Percentiles rank a stretch among this genome's conserved stretches.
These are phyloP conservation scores for Clonostachys byssicola DNA, from an alignment of 2,329 filamentous ascomycete species.

Conservation along the genomic window DNA sequence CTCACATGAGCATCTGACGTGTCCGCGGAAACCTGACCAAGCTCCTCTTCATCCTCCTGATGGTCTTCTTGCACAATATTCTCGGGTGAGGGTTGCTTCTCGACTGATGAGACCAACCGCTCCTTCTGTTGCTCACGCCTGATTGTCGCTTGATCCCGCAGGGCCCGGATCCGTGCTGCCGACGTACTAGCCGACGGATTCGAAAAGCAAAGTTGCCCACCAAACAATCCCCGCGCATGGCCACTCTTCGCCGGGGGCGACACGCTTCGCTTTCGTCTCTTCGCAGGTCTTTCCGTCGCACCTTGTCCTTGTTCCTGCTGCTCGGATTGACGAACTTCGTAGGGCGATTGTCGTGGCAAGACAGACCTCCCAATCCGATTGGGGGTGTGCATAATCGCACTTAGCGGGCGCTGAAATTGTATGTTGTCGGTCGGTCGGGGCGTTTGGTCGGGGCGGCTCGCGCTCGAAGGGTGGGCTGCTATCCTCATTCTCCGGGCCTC, in stretches of 20 bases:
- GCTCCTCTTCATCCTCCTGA: too few relatives aligned
- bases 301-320: slow-evolving; percentile 5
- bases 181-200: slow-evolving; percentile 10
- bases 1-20: too few relatives aligned
- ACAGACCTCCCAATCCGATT: slow-evolving; percentile 22
- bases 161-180: slow-evolving; percentile 8
- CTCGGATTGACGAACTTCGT: slow-evolving; percentile 15
- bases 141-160: slow-evolving; percentile 11
- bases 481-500: slow-evolving; percentile 40
- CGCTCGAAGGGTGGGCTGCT: slow-evolving; percentile 24
- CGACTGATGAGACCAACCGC: too few relatives aligned
- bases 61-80: too few relatives aligned
- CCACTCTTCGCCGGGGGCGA: slow-evolving; percentile 25
- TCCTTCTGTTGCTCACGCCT: too few relatives aligned
- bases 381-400: slow-evolving; percentile 19
- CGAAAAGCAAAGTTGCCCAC: slow-evolving; percentile 22
- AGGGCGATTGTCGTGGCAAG: slow-evolving; percentile 24
- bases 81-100: too few relatives aligned
- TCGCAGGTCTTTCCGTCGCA: slow-evolving; percentile 10
- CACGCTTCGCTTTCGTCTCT: slow-evolving; percentile 16
- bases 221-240: slow-evolving; percentile 27
- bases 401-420: slow-evolving; percentile 38
- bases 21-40: too few relatives aligned
- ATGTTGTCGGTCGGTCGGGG: neutral
- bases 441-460: slow-evolving; percentile 3